Evolutionary conservation across 352 stramenopile species (phyloP), one percentile per base, ranked within the genome.

Genomic region (Paralagenidium karlingii): DNA sequence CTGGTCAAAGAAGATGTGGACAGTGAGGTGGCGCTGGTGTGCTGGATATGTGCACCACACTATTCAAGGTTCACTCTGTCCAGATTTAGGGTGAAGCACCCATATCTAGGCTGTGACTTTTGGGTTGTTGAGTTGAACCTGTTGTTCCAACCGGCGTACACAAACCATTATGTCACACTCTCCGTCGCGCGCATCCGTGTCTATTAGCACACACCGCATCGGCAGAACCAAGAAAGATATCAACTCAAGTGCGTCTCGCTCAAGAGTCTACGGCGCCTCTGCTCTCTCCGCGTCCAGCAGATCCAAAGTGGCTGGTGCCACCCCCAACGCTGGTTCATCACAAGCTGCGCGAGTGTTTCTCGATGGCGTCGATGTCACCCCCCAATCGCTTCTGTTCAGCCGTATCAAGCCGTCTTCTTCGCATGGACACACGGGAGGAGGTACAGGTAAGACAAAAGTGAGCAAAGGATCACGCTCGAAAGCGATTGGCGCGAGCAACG

Each of bases 351-450:
- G 71, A 20, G 69, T 88, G 24, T 88, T 68, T 45, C 38, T 85
- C 19, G 67, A 84, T 19, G 75, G 75, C 5, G 48, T 53, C 3
- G 71, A 88, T 20, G 75, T 85, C 21, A 88, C 74, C 8, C 74
- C 75, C 18, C 75, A 88, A 46, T 88, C 75, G 22, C 53, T 88
- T 21, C 56, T 88, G 0, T 51, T 80, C 43, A 83, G 68, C 38
- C 65, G 68, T 22, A 82, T 82, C 48, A 83, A 85, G 38, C 59
- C 69, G 1, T 63, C 64, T 21, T 62, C 61, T 6, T 52, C 60
- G 4, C 43, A 53, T 5, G 44, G 58, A 6, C 55, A 60, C n/a
- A n/a, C n/a, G n/a, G n/a, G 25, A 43, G 47, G 13, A 26, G 44
- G 12, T 13, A 31, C 5, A 45, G 45, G 15, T 55, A 38, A 10